A percentile compares a stretch with the other conserved stretches of the same genome.
phyloP scores from a whole-genome alignment of 345 rosid species.

The Melaleuca quinquenervia region DNA sequence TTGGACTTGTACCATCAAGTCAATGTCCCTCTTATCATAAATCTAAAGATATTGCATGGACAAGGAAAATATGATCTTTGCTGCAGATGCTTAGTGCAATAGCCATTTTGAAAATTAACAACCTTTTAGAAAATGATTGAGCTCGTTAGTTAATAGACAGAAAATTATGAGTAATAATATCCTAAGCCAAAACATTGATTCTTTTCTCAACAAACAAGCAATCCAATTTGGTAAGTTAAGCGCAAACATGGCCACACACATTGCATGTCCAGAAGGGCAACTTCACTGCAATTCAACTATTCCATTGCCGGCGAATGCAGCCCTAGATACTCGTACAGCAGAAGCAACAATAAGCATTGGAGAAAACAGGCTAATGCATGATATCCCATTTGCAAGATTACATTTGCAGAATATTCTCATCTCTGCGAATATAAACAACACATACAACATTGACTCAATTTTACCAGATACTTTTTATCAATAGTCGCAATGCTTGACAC shows the following conservation, averaged over 20 bases:
- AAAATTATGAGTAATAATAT: neutral
- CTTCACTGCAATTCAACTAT: neutral
- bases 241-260: neutral
- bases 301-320: neutral
- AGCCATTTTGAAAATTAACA: neutral
- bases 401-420: neutral
- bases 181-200: neutral
- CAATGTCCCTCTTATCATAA: neutral
- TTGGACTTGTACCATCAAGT: neutral
- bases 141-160: neutral
- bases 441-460: neutral
- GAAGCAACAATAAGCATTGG: conserved; percentile 3
- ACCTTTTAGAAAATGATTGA: neutral
- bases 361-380: conserved; percentile 5
- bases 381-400: neutral
- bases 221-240: neutral
- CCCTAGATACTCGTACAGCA: neutral
- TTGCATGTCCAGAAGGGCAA: neutral
- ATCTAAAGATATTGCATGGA: neutral
- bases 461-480: neutral
- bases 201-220: neutral
- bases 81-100: neutral
- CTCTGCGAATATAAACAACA: neutral
- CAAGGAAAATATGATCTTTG: neutral
- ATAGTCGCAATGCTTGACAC: neutral